Base-by-base conservation (phyloP, 2,329 filamentous ascomycete species). In the Hysterium pulicare region DNA sequence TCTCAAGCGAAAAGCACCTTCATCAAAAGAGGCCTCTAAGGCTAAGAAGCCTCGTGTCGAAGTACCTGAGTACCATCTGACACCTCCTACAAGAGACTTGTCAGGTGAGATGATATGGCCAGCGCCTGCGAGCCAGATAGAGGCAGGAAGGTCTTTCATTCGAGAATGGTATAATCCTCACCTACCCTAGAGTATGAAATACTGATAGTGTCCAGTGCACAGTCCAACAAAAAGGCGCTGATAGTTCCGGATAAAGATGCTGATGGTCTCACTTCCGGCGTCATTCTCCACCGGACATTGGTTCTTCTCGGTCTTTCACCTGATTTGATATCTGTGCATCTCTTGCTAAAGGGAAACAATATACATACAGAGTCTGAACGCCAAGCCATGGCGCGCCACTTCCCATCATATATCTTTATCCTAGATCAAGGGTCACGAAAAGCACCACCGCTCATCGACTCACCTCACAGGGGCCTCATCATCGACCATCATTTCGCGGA, bases 161-260 rank as follows among this genome's bases (percentile, higher is more conserved):
- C 32, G 19, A 34, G 32, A 34, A 34, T 34, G 32, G 32, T 16
- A 34, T 4, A 10, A 15, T 34, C 4, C n/a, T 6, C 4, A 15
- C n/a, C 17, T 5, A 10, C 19, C n/a, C 6, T 19, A 8, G 10
- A n/a, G 5, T 17, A 13, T 13, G n/a, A 37, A 32, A 16, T 21
- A 23, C 7, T 1, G 24, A 8, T 28, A 28, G 13, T 4, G 28
- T 20, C 38, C 47, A 83, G 81, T 59, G 79, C 73, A 15, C 53
- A 66, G 13, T 65, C 76, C 9, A 63, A 72, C 8, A 71, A 78
- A 42, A 70, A 66, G 26, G 78, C 76, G 1, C 61, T 86, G 15
- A 79, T 87, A 11, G 72, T 85, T 0, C 83, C 83, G 0, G 83
- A 86, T 56, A 86, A 85, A 54, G 82, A 86, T 51, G 81, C 81